Evolutionary conservation across 2,329 filamentous ascomycete genomes (phyloP).

Genomic region (Aspergillus sojae): DNA sequence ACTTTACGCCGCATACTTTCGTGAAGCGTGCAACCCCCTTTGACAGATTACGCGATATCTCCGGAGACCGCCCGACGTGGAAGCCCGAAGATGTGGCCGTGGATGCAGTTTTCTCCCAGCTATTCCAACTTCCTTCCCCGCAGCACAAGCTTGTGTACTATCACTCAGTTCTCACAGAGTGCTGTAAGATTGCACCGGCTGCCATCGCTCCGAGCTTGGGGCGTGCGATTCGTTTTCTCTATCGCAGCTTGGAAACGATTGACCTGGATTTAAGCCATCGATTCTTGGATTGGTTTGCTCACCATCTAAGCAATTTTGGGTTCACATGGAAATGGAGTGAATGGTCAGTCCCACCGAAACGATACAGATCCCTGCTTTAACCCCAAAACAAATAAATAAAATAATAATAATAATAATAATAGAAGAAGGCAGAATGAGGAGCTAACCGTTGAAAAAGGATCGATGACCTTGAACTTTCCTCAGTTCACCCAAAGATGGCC

Average conservation of each 20-base stretch:
- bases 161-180: conserved; percentile 89
- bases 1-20: conserved; percentile 87
- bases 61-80: conserved; percentile 75
- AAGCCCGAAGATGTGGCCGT: conserved; percentile 97
- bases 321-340: conserved; percentile 99
- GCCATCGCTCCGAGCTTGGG: conserved; percentile 95
- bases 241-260: conserved; percentile 77
- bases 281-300: conserved; percentile 96
- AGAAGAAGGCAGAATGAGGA: background rate
- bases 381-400: background rate
- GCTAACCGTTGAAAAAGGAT: conserved; percentile 52
- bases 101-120: conserved; percentile 95
- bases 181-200: conserved; percentile 92
- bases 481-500: conserved; percentile 84
- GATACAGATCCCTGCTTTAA: background rate
- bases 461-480: conserved; percentile 76
- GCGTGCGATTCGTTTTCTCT: conserved; percentile 88
- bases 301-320: conserved; percentile 97
- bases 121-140: conserved; percentile 81
- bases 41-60: conserved; percentile 73
- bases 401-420: background rate
- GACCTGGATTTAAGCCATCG: conserved; percentile 84
- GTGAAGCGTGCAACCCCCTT: conserved; percentile 91
- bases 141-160: conserved; percentile 97
- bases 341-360: conserved; percentile 61